Evolutionary conservation across 345 rosid genomes (phyloP).

Genomic region (Boechera stricta): DNA sequence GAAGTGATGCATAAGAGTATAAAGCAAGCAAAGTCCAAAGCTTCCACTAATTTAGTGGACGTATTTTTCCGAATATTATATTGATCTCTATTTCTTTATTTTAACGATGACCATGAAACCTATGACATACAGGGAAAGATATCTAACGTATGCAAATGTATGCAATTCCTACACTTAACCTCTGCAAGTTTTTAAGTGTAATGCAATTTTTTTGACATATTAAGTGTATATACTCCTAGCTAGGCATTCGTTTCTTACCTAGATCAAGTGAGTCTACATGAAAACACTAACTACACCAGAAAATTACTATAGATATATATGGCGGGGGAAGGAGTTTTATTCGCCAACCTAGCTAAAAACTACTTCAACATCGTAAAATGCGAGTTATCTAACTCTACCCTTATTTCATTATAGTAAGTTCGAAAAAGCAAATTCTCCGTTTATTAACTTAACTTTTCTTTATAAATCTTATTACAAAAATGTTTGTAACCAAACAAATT

Average conservation of each 20-base stretch:
- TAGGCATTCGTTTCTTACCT: not conserved
- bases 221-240: not conserved
- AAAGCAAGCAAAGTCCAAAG: conserved; percentile 50
- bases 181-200: conserved; percentile 1
- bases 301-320: not conserved
- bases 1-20: conserved; percentile 46
- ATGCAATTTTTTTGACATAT: not conserved
- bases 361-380: conserved; percentile 1
- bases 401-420: not conserved
- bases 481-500: too few species aligned
- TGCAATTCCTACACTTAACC: not conserved
- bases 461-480: not conserved
- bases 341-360: not conserved
- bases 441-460: not conserved
- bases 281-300: conserved; percentile 7
- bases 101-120: not conserved
- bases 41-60: conserved; percentile 45
- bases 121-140: not conserved
- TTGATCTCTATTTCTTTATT: conserved; percentile 12
- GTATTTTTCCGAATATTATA: conserved; percentile 13
- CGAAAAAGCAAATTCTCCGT: too few species aligned
- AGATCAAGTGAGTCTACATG: conserved; percentile 2
- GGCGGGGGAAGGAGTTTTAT: not conserved
- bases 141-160: too few species aligned
- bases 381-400: not conserved